phyloP scores from a whole-genome alignment of 129 eudicot species.

The Rutidosis leptorrhynchoides region DNA sequence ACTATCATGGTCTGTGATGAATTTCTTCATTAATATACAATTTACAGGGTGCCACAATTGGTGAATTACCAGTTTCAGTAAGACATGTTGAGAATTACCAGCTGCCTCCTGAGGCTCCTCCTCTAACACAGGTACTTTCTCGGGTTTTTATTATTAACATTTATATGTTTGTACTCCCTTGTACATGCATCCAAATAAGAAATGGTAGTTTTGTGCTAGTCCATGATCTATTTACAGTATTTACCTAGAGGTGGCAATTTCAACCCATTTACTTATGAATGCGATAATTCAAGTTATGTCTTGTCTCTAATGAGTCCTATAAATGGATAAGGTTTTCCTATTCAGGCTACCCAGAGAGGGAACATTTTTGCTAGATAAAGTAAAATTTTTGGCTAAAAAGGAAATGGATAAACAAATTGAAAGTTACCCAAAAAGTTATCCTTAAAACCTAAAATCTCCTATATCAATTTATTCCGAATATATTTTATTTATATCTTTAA shows the following conservation, averaged over 20 bases:
- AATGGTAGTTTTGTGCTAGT: too few species aligned
- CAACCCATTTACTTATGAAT: too few species aligned
- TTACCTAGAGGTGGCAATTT: not conserved
- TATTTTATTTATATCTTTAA: too few species aligned
- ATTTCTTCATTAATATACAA: not conserved
- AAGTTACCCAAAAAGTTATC: not conserved
- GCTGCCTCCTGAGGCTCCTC: conserved; percentile 39
- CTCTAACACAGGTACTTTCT: conserved; percentile 36
- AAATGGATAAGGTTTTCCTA: not conserved
- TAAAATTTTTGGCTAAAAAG: not conserved
- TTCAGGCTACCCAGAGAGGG: too few species aligned
- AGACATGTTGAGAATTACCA: conserved; percentile 45
- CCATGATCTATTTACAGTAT: not conserved
- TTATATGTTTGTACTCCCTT: too few species aligned
- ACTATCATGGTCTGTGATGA: not conserved
- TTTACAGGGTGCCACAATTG: conserved; percentile 60
- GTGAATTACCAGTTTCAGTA: conserved; percentile 38
- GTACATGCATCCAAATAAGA: too few species aligned
- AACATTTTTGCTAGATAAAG: too few species aligned
- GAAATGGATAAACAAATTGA: not conserved
- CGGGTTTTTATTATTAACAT: not conserved
- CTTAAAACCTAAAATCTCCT: not conserved
- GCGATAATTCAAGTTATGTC: too few species aligned
- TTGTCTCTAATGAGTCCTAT: not conserved
- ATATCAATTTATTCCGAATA: not conserved